Base-by-base conservation (phyloP, 1,284 basidiomycete genomes). In the Puccinia triticina region DNA sequence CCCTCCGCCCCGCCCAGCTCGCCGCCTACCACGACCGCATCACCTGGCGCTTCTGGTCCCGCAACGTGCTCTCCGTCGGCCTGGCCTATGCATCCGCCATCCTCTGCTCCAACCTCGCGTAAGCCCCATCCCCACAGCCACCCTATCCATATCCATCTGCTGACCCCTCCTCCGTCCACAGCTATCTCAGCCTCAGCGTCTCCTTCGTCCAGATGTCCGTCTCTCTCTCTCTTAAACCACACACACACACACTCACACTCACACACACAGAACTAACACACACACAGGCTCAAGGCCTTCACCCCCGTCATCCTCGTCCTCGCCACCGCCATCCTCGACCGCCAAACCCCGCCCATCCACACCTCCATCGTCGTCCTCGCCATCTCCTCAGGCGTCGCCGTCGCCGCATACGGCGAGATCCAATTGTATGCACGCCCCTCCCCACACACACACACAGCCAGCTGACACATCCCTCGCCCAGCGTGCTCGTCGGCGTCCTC, bases 201-300 rank as follows among this genome's bases (percentile, higher is more conserved):
- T 79, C 77, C 29, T 79, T 79, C 53, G 77, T 79, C 18, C 77
- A 79, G 50, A 79, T 79, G 77, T 79, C 3, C 14, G 77, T 50
- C 26, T n/a, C 8, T n/a, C 46, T 29, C 10, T 29, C 26, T 69
- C 46, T 23, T 53, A 14, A 29, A 12, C 46, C 46, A 18, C 23
- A 18, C 66, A 26, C 23, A 53, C 34, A 50, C 50, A 8, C 57
- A 29, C 57, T 29, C 7, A 16, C 3, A 32, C 32, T 64, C 32
- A 64, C 59, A 64, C 12, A 14, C 7, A 53, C 11, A 14, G 3
- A 32, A 64, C 23, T 26, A 26, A n/a, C n/a, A n/a, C n/a, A n/a
- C n/a, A n/a, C n/a, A n/a, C n/a, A 79, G 77, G 77, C 66, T 79
- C 14, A 79, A 79, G 53, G 77, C 77, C 21, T 79, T 79, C 64